Evolutionary conservation across 1,139 yeast species (phyloP).

Genomic region (Taphrina sp.): DNA sequence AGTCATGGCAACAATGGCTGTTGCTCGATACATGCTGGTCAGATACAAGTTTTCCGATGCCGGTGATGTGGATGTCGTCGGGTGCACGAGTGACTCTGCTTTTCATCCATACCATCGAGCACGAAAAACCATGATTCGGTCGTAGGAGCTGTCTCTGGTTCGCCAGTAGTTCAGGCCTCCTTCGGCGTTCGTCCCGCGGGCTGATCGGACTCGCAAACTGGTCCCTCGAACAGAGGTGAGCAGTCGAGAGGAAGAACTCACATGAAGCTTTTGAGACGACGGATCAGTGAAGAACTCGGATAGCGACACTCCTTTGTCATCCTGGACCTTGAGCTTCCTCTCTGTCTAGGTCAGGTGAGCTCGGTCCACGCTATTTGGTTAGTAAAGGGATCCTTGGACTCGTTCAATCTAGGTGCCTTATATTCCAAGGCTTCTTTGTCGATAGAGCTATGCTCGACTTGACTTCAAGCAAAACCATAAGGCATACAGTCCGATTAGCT

Average conservation of each 20-base stretch:
- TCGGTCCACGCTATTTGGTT: conserved; percentile 23
- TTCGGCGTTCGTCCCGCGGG: conserved; percentile 28
- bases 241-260: conserved; percentile 3
- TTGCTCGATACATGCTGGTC: too few relatives aligned
- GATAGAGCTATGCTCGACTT: conserved; percentile 28
- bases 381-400: conserved; percentile 8
- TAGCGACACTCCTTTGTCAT: neutral
- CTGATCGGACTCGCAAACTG: conserved; percentile 10
- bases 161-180: conserved; percentile 13
- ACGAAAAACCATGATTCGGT: conserved; percentile 12
- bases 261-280: conserved; percentile 24
- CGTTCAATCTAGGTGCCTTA: conserved; percentile 9
- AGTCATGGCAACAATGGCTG: too few relatives aligned
- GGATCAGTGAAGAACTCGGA: conserved; percentile 13
- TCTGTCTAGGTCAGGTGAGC: conserved; percentile 26
- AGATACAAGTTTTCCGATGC: too few relatives aligned
- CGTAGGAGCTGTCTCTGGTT: conserved; percentile 14
- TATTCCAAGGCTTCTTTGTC: conserved; percentile 30
- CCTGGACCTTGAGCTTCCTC: conserved; percentile 25
- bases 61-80: too few relatives aligned
- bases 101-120: too few relatives aligned
- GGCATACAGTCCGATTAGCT: conserved; percentile 5
- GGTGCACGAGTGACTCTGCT: too few relatives aligned
- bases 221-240: conserved; percentile 23
- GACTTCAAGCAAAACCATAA: conserved; percentile 29